A percentile compares a stretch with the other conserved stretches of the same genome.
These are phyloP conservation scores for Dacryopinax spathularia DNA, from an alignment of 768 basidiomycete genomes.

Conservation along the genomic window DNA sequence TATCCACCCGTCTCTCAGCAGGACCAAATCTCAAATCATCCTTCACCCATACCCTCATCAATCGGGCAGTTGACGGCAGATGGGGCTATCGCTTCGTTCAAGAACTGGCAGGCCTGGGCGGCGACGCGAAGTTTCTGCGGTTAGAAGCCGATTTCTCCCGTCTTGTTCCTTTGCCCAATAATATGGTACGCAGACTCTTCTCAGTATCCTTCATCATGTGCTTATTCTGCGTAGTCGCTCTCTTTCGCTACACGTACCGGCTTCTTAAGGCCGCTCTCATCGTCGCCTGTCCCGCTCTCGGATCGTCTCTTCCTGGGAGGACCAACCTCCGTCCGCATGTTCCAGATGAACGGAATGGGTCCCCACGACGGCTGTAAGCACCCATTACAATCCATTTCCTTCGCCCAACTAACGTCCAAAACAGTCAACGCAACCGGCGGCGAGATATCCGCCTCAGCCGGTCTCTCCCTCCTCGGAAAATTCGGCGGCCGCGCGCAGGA, in stretches of 20 bases:
- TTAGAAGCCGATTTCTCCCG: conserved; percentile 50
- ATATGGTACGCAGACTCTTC: conserved; percentile 43
- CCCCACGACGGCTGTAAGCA: conserved; percentile 54
- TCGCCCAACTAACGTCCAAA: background rate
- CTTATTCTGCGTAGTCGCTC: conserved; percentile 37
- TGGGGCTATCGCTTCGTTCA: conserved; percentile 12
- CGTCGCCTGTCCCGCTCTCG: conserved; percentile 37
- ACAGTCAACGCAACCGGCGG: conserved; percentile 77
- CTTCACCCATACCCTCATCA: conserved; percentile 53
- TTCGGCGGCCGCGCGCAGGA: conserved; percentile 47
- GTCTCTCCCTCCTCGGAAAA: conserved; percentile 59
- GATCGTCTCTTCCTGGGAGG: conserved; percentile 93
- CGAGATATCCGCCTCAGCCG: conserved; percentile 65
- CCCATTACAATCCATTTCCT: background rate
- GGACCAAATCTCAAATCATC: conserved; percentile 72
- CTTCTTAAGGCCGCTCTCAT: conserved; percentile 47
- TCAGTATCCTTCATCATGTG: background rate
- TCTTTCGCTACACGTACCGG: conserved; percentile 65
- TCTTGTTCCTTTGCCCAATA: conserved; percentile 31
- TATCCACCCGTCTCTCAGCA: conserved; percentile 60
- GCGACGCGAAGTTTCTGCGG: conserved; percentile 66
- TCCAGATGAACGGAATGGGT: conserved; percentile 62
- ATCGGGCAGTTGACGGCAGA: background rate
- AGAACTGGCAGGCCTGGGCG: conserved; percentile 64
- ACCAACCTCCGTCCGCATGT: conserved; percentile 67